Percentiles rank a stretch among this genome's conserved stretches.
Conservation (phyloP, 805 yeast genomes). For the Nematodospora valgi region DNA sequence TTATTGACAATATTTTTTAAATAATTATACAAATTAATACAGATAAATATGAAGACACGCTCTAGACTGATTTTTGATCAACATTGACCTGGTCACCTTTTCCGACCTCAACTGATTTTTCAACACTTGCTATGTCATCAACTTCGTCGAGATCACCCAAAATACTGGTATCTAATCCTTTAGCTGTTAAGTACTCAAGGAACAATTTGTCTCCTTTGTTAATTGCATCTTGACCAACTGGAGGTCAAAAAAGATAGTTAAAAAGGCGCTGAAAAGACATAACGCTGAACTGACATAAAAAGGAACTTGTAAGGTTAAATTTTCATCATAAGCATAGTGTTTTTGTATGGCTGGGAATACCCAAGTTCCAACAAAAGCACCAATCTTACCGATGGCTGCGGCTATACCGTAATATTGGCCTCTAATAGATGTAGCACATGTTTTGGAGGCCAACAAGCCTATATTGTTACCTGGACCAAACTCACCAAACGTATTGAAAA, state of each 20-base stretch:
- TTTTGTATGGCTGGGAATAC: conserved; percentile 78
- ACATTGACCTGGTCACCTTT: too few relatives aligned
- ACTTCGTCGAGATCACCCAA: conserved; percentile 41
- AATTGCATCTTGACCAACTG: conserved; percentile 81
- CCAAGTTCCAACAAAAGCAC: conserved; percentile 89
- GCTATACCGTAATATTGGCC: conserved; percentile 90
- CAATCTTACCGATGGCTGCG: conserved; percentile 88
- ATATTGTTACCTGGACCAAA: conserved; percentile 93
- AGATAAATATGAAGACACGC: too few relatives aligned
- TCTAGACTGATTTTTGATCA: too few relatives aligned
- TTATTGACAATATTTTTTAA: too few relatives aligned
- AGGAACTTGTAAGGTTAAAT: conserved; percentile 66
- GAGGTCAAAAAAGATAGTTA: conserved; percentile 72
- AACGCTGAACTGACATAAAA: conserved; percentile 79
- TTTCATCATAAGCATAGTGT: conserved; percentile 42
- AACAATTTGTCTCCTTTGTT: conserved; percentile 73
- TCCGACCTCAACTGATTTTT: too few relatives aligned
- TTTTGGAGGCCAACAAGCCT: conserved; percentile 83
- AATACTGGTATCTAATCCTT: conserved; percentile 67
- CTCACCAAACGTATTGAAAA: conserved; percentile 84
- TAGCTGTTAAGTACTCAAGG: conserved; percentile 58
- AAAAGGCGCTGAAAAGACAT: conserved; percentile 65
- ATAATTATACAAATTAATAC: too few relatives aligned
- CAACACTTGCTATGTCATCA: neutral
- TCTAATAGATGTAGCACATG: conserved; percentile 81